Evolutionary conservation across 345 rosid genomes (phyloP).

Genomic region (Sonneratia caseolaris): DNA sequence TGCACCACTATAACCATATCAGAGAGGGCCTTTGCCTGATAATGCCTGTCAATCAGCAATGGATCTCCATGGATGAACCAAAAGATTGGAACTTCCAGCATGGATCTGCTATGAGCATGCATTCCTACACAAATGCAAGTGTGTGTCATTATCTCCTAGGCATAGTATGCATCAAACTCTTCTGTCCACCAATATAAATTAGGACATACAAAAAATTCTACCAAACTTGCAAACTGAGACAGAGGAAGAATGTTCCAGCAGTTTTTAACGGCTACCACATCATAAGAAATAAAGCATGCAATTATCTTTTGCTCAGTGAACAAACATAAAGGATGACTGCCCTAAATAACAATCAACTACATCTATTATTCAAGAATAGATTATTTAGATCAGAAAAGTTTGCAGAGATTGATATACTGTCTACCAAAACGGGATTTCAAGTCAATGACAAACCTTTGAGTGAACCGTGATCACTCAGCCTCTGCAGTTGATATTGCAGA

Average conservation of each 20-base stretch:
- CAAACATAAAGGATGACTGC: neutral
- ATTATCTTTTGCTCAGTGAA: neutral
- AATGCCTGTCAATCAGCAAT: slow-evolving; percentile 80
- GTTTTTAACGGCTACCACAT: neutral
- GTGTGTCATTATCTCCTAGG: neutral
- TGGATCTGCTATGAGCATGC: slow-evolving; percentile 85
- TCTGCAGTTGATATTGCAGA: slow-evolving; percentile 85
- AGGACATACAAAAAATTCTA: neutral
- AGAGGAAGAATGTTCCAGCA: neutral
- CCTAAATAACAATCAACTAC: neutral
- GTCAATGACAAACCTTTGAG: slow-evolving; percentile 59
- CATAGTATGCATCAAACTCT: neutral
- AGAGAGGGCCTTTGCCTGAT: slow-evolving; percentile 91
- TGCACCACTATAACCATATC: slow-evolving; percentile 93
- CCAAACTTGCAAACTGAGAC: neutral
- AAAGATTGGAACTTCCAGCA: slow-evolving; percentile 92
- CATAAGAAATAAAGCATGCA: neutral
- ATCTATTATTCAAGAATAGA: neutral
- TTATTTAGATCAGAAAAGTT: neutral
- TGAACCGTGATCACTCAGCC: slow-evolving; percentile 59
- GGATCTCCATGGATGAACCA: slow-evolving; percentile 91
- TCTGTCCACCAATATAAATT: neutral
- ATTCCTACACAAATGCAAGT: slow-evolving; percentile 40
- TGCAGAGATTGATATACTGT: neutral
- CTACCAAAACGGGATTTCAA: neutral